These are phyloP conservation scores for Peronospora tabacina DNA, from an alignment of 352 stramenopile species.

Conservation along the genomic window DNA sequence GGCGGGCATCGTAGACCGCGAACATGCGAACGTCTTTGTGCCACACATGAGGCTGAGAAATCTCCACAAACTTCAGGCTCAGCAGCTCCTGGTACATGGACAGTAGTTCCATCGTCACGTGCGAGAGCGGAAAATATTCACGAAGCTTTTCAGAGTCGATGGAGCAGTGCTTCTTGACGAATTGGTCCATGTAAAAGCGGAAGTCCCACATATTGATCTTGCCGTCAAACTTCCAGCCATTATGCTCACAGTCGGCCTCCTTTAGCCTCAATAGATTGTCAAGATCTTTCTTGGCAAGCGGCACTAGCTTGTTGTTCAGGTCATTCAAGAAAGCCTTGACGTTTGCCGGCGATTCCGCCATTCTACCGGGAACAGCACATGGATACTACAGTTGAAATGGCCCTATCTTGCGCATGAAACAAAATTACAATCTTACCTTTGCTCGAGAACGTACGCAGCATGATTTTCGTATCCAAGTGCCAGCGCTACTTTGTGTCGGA, in stretches of 20 bases:
- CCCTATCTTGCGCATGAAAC: background rate
- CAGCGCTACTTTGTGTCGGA: constrained; percentile 69
- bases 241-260: constrained; percentile 45
- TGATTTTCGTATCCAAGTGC: constrained; percentile 80
- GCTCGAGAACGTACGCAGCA: constrained; percentile 75
- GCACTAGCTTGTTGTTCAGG: constrained; percentile 65
- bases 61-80: constrained; percentile 79
- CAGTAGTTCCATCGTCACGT: constrained; percentile 80
- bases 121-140: constrained; percentile 83
- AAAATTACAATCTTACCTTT: constrained; percentile 35
- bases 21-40: constrained; percentile 87
- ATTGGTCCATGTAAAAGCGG: constrained; percentile 85
- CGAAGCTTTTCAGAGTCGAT: constrained; percentile 84
- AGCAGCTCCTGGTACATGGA: constrained; percentile 86
- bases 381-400: background rate
- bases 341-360: constrained; percentile 52
- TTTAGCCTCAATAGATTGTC: constrained; percentile 68
- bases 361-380: constrained; percentile 31
- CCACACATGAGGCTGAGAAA: constrained; percentile 74
- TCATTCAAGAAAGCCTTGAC: constrained; percentile 70
- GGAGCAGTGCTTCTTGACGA: constrained; percentile 81
- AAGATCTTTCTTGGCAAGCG: constrained; percentile 71
- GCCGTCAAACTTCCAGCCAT: constrained; percentile 61
- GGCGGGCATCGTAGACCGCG: constrained; percentile 63
- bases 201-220: constrained; percentile 90